A percentile compares a stretch with the other conserved stretches of the same genome.
Evolutionary conservation across 495 filamentous ascomycete genomes (phyloP).

Genomic region (Lasiosphaeria miniovina): DNA sequence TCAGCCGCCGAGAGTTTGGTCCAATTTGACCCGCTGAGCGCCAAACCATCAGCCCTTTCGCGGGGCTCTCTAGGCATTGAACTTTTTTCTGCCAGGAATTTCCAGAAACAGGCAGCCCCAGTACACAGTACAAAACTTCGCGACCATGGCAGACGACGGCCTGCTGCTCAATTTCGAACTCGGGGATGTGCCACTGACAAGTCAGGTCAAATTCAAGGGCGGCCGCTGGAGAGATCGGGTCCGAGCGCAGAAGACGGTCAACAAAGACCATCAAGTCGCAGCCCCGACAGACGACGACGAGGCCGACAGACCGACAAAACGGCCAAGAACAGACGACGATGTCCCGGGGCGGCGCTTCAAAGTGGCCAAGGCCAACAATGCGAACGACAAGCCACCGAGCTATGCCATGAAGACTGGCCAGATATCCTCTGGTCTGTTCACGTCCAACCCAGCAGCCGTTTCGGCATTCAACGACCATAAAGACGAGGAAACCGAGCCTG

Average conservation of each 20-base stretch:
- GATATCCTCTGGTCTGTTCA: slow-evolving; percentile 86
- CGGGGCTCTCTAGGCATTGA: slow-evolving; percentile 9
- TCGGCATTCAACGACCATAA: slow-evolving; percentile 49
- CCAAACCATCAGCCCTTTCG: neutral
- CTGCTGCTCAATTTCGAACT: slow-evolving; percentile 91
- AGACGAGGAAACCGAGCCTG: slow-evolving; percentile 45
- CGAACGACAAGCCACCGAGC: slow-evolving; percentile 23
- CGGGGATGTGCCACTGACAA: slow-evolving; percentile 56
- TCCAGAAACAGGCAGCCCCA: neutral
- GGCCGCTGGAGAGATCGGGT: slow-evolving; percentile 88
- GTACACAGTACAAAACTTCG: neutral
- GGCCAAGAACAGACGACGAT: slow-evolving; percentile 14
- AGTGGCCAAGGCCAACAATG: slow-evolving; percentile 16
- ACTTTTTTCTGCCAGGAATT: slow-evolving; percentile 26
- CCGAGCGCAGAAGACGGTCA: slow-evolving; percentile 69
- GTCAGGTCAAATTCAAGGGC: slow-evolving; percentile 71
- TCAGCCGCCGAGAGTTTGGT: too few relatives aligned
- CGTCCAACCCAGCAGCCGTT: slow-evolving; percentile 72
- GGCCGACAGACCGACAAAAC: slow-evolving; percentile 17
- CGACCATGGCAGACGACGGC: slow-evolving; percentile 84
- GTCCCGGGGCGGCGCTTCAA: slow-evolving; percentile 17
- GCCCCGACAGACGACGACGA: slow-evolving; percentile 18
- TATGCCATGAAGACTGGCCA: slow-evolving; percentile 37
- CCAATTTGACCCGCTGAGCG: neutral
- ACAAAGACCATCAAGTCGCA: slow-evolving; percentile 27